Evolutionary conservation across 768 basidiomycete species (phyloP), one percentile per base, ranked within the genome.

Genomic region (Amanita jacksonii): DNA sequence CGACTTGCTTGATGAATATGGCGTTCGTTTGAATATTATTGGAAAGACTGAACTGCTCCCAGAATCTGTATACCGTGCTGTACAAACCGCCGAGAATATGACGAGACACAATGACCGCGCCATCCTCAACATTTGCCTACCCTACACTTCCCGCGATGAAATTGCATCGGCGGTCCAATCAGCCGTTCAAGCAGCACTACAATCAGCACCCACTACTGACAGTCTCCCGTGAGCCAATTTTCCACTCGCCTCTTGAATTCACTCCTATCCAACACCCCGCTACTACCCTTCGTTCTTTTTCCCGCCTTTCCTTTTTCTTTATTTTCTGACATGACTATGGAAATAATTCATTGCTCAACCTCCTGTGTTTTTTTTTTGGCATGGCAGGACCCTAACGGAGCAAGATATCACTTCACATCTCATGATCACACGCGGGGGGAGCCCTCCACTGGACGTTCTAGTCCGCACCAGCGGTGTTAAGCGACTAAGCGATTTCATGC

Each of bases 91-190:
- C 25, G 88, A 94, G 57, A 60, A 63, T 8, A 62, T 90, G 66
- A 97, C 96, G 2, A 67, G 72, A 40, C 62, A 83, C 31, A 85
- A 97, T 52, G 68, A 71, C 13, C 66, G 68, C 24, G 80, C 86
- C 1, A 82, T 93, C 20, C 69, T 98, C 27, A 97, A 98, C 56
- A 66, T 98, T 4, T 90, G 87, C 63, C 89, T 92, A 72, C 83
- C 94, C 0, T 99, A 97, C 56, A 73, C 90, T 4, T 85, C 92
- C 1, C 75, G 84, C 22, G 88, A 99, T 56, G 96, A 99, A 61
- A 92, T 98, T 9, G 74, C 86, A 2, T 76, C 77, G 0, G 87
- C 94, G 0, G 74, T 97, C 2, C 67, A 79, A 48, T 61, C 66
- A 1, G 67, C 65, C 28, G 66, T 79, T 31, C 61, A 63, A 6